Evolutionary conservation across 2,329 filamentous ascomycete species (phyloP).

Genomic region (Talaromyces verruculosus): DNA sequence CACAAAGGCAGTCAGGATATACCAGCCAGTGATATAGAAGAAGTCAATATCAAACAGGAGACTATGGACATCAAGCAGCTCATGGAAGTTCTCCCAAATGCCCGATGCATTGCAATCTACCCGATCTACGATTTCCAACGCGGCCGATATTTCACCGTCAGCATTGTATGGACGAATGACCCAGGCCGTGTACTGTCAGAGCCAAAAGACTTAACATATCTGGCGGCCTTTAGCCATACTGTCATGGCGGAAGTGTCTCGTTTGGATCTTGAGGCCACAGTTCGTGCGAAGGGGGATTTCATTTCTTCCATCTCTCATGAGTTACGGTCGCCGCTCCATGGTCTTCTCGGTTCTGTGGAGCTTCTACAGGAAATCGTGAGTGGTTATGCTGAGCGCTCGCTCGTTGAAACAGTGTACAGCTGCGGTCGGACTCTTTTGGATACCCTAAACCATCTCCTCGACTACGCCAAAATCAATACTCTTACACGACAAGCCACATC

Average conservation of each 20-base stretch:
- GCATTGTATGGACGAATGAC: background rate
- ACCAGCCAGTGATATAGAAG: background rate
- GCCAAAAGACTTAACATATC: conserved; percentile 31
- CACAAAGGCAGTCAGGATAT: background rate
- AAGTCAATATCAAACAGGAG: background rate
- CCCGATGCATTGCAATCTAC: conserved; percentile 32
- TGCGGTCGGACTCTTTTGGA: conserved; percentile 46
- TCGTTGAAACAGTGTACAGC: conserved; percentile 39
- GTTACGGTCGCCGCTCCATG: conserved; percentile 38
- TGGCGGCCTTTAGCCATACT: conserved; percentile 35
- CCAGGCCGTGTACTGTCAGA: background rate
- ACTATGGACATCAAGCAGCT: conserved; percentile 23
- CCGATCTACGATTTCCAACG: conserved; percentile 36
- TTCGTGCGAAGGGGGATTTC: conserved; percentile 36
- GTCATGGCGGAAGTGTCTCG: conserved; percentile 37
- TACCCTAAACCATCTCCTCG: conserved; percentile 42
- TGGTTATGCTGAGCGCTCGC: conserved; percentile 31
- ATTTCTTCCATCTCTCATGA: conserved; percentile 39
- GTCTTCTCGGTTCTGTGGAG: conserved; percentile 37
- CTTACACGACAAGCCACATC: conserved; percentile 3
- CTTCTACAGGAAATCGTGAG: conserved; percentile 21
- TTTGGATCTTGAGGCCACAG: conserved; percentile 32
- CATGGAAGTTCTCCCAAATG: conserved; percentile 28
- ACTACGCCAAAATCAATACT: conserved; percentile 33
- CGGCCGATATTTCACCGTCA: background rate